These are phyloP conservation scores for Aspergillus carlsbadensis DNA, from an alignment of 495 filamentous ascomycete genomes.

Conservation along the genomic window DNA sequence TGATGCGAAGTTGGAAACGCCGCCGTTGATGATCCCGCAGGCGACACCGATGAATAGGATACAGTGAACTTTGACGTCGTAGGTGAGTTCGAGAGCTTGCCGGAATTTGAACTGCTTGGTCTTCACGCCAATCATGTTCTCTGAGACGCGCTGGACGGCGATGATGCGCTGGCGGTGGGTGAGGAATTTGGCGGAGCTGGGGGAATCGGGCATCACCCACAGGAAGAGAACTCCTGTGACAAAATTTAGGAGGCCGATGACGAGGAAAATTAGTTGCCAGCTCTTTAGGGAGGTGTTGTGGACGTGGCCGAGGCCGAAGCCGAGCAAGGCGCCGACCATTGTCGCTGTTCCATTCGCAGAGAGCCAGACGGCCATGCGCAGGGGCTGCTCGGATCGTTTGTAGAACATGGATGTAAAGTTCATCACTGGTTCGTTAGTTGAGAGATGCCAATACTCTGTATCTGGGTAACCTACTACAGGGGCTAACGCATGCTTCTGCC, in stretches of 20 bases:
- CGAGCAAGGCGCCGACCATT: slow-evolving; percentile 52
- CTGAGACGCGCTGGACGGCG: slow-evolving; percentile 41
- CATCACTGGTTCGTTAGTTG: slow-evolving; percentile 28
- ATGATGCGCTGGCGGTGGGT: slow-evolving; percentile 43
- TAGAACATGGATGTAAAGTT: slow-evolving; percentile 70
- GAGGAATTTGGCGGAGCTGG: slow-evolving; percentile 39
- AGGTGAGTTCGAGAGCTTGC: slow-evolving; percentile 38
- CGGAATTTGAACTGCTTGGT: slow-evolving; percentile 34
- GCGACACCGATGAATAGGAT: slow-evolving; percentile 35
- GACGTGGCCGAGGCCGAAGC: slow-evolving; percentile 54
- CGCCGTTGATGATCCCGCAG: slow-evolving; percentile 46
- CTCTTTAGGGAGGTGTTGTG: slow-evolving; percentile 36
- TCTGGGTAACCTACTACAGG: slow-evolving; percentile 24
- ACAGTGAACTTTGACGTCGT: slow-evolving; percentile 41
- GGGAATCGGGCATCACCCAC: slow-evolving; percentile 42
- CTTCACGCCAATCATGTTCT: slow-evolving; percentile 53
- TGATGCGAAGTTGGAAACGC: slow-evolving; percentile 46
- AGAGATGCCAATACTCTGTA: not conserved
- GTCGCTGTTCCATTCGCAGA: slow-evolving; percentile 60
- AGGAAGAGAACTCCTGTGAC: slow-evolving; percentile 42
- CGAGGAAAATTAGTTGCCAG: slow-evolving; percentile 59
- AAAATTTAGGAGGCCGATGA: slow-evolving; percentile 51
- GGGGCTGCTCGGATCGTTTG: slow-evolving; percentile 62
- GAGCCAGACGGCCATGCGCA: slow-evolving; percentile 62
- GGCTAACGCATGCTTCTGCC: slow-evolving; percentile 63